Conservation (phyloP, 345 rosid genomes). For the Brassica juncea region DNA sequence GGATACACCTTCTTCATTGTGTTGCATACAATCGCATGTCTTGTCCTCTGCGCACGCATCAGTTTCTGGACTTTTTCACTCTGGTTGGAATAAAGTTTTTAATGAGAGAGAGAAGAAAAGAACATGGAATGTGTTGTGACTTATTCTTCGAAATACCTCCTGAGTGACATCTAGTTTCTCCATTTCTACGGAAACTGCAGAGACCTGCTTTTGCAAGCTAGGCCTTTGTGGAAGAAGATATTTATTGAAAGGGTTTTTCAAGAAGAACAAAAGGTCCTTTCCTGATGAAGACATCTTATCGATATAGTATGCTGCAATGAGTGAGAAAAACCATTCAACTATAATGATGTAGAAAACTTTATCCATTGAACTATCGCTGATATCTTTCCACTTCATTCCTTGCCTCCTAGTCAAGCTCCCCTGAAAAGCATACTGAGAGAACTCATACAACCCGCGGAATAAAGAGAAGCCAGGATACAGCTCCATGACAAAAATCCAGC, state of each 20-base stretch:
- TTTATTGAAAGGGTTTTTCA: slow-evolving; percentile 47
- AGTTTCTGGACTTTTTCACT: slow-evolving; percentile 69
- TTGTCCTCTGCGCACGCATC: slow-evolving; percentile 52
- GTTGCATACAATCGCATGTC: slow-evolving; percentile 65
- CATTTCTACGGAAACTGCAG: slow-evolving; percentile 62
- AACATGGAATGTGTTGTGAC: neutral
- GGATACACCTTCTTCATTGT: slow-evolving; percentile 75
- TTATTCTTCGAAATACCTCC: slow-evolving; percentile 59
- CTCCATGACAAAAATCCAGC: slow-evolving; percentile 71
- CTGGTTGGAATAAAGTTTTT: slow-evolving; percentile 35
- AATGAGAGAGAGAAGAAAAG: neutral
- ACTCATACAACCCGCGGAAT: slow-evolving; percentile 82
- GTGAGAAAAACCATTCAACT: slow-evolving; percentile 71
- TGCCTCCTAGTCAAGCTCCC: slow-evolving; percentile 53
- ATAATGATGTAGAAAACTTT: slow-evolving; percentile 62
- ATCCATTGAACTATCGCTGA: slow-evolving; percentile 64
- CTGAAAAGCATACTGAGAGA: slow-evolving; percentile 52
- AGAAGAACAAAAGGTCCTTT: slow-evolving; percentile 56
- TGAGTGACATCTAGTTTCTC: slow-evolving; percentile 75
- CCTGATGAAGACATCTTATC: slow-evolving; percentile 58
- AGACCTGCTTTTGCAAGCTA: slow-evolving; percentile 56
- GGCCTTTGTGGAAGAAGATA: slow-evolving; percentile 42
- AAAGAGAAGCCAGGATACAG: slow-evolving; percentile 84
- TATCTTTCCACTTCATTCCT: slow-evolving; percentile 77
- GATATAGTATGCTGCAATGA: slow-evolving; percentile 63